Base-by-base conservation (phyloP, 2,329 filamentous ascomycete species). In the Arthrinium puccinioides region DNA sequence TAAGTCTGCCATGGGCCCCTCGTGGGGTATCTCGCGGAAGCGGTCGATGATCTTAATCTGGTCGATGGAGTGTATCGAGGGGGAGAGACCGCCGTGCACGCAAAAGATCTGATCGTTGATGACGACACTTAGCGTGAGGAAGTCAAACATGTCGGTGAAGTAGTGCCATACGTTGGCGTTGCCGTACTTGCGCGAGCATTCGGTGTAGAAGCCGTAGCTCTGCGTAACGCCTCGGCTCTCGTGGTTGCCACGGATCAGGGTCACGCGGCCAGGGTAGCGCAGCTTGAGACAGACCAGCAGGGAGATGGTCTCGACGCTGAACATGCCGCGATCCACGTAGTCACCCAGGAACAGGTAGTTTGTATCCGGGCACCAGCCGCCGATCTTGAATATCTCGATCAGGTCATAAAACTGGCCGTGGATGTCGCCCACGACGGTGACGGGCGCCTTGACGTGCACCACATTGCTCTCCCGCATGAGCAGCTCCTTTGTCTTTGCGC, bases 401-500 rank as follows among this genome's bases (percentile, higher is more conserved):
- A 98, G 79, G 62, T 98, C 92, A 63, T 90, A 97, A 68, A 98
- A 98, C 64, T 98, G 92, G 41, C 92, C 92, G 62, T 98, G 92
- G 50, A 98, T 98, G 61, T 98, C 92, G 48, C 92, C 92, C 26
- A 98, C 92, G 9, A 98, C 92, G 13, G 92, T 98, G 41, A 98
- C 87, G 2, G 92, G 92, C 21, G 92, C 89, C 52, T 81, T 80
- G 45, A 98, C 94, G 62, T 98, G 92, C 43, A 98, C 92, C 45
- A 98, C 92, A 66, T 98, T 98, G 76, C 90, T 97, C 78, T 98
- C 92, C 59, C 94, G 90, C 92, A 98, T 98, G 51, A 98, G 76
- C 51, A 98, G 74, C 70, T 98, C 92, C 60, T 98, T 98, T 16
- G 94, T 92, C 64, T 98, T 98, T 62, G 92, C 89, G 69, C 92